Evolutionary conservation across 1,284 basidiomycete species (phyloP).

Genomic region (Puccinia horiana): DNA sequence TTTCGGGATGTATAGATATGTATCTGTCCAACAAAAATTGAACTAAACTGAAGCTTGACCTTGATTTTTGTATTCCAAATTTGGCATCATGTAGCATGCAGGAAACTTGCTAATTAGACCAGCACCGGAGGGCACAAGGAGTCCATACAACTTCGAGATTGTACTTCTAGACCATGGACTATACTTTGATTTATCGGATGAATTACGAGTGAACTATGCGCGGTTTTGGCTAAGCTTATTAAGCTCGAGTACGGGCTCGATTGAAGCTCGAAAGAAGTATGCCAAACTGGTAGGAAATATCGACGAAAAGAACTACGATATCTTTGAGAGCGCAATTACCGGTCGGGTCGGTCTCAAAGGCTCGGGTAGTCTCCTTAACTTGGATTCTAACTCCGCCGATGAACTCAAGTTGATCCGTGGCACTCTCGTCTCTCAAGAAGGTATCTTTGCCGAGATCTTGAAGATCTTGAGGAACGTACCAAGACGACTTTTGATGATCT

Average conservation of each 20-base stretch:
- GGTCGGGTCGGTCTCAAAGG: slow-evolving; percentile 65
- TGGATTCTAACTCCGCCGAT: slow-evolving; percentile 68
- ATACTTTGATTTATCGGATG: slow-evolving; percentile 82
- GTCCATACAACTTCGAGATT: slow-evolving; percentile 90
- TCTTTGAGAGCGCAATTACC: slow-evolving; percentile 83
- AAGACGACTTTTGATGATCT: slow-evolving; percentile 71
- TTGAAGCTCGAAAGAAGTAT: slow-evolving; percentile 74
- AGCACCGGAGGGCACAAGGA: slow-evolving; percentile 67
- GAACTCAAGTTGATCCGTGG: slow-evolving; percentile 76
- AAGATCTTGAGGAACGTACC: slow-evolving; percentile 80
- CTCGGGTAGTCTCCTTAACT: slow-evolving; percentile 73
- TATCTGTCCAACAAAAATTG: neutral
- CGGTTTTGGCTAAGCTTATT: slow-evolving; percentile 82
- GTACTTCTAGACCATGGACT: slow-evolving; percentile 85
- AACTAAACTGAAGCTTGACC: neutral
- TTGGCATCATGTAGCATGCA: slow-evolving; percentile 56
- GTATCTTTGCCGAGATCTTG: slow-evolving; percentile 77
- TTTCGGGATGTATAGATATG: no score
- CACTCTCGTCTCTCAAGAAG: slow-evolving; percentile 77
- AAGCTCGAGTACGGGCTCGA: slow-evolving; percentile 65
- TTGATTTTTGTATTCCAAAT: no score
- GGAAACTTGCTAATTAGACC: slow-evolving; percentile 90
- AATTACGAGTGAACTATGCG: slow-evolving; percentile 69
- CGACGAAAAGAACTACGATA: slow-evolving; percentile 68
- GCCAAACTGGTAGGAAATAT: slow-evolving; percentile 84